These are phyloP conservation scores for Babesia sp. DNA, from an alignment of 169 alveolate species.

Conservation along the genomic window DNA sequence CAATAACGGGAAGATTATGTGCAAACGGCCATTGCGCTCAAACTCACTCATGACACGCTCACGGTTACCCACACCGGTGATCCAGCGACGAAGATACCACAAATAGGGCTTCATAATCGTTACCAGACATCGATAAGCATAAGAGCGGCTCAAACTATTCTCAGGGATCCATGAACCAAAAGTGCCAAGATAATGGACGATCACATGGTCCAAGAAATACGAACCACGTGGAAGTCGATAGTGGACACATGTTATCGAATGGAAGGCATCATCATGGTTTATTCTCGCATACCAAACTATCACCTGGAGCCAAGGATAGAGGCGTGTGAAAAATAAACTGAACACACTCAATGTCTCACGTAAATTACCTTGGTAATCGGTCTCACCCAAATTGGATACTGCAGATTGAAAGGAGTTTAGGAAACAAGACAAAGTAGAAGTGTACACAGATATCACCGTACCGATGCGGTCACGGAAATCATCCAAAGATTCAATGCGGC, in stretches of 20 bases:
- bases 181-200: conserved; percentile 1
- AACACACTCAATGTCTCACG: conserved; percentile 15
- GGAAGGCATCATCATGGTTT: background rate
- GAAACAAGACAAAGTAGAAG: background rate
- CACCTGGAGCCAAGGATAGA: conserved; percentile 9
- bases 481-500: background rate
- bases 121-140: conserved; percentile 1
- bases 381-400: background rate
- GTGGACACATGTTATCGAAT: background rate
- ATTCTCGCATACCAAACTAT: background rate
- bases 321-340: background rate
- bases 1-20: background rate
- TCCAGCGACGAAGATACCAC: conserved; percentile 6
- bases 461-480: background rate
- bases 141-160: background rate
- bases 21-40: background rate
- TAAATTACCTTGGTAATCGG: conserved; percentile 1
- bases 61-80: conserved; percentile 5
- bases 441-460: conserved; percentile 9
- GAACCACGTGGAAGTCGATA: background rate
- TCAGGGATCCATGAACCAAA: background rate
- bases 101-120: conserved; percentile 16
- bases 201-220: conserved; percentile 7
- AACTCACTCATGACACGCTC: conserved; percentile 1
- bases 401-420: conserved; percentile 7